Conservation (phyloP, 495 filamentous ascomycete species). For the Rhypophila decipiens region DNA sequence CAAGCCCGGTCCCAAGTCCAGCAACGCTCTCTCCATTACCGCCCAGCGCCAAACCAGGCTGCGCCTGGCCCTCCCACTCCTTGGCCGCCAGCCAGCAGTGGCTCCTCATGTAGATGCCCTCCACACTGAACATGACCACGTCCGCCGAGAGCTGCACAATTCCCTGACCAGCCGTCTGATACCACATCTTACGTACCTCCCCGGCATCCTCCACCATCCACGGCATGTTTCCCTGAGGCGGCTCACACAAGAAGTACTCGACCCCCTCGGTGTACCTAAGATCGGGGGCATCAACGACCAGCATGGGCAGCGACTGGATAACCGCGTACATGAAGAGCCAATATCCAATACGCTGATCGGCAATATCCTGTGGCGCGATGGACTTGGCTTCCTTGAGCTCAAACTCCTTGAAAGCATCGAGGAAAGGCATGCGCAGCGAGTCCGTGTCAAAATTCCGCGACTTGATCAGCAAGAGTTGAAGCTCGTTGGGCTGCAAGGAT, state of each 20-base stretch:
- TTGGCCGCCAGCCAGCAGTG: conserved; percentile 88
- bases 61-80: conserved; percentile 50
- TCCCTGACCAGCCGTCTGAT: conserved; percentile 63
- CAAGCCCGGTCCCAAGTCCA: neutral
- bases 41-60: neutral
- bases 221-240: conserved; percentile 71
- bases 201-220: conserved; percentile 75
- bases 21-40: neutral
- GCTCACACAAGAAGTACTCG: conserved; percentile 95
- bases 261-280: conserved; percentile 71
- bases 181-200: conserved; percentile 65
- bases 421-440: conserved; percentile 56
- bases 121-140: conserved; percentile 79
- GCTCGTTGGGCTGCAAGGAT: conserved; percentile 73
- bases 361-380: conserved; percentile 65
- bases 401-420: conserved; percentile 74
- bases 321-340: conserved; percentile 96
- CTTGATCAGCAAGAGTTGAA: conserved; percentile 61
- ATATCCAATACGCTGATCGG: conserved; percentile 72
- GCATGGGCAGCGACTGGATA: conserved; percentile 81
- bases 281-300: conserved; percentile 80
- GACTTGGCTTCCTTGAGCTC: conserved; percentile 68
- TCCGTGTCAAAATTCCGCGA: conserved; percentile 67
- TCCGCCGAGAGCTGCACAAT: conserved; percentile 75
- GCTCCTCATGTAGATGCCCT: conserved; percentile 81